Evolutionary conservation across 2,329 filamentous ascomycete species (phyloP).

Genomic region (Monosporascus sp.): DNA sequence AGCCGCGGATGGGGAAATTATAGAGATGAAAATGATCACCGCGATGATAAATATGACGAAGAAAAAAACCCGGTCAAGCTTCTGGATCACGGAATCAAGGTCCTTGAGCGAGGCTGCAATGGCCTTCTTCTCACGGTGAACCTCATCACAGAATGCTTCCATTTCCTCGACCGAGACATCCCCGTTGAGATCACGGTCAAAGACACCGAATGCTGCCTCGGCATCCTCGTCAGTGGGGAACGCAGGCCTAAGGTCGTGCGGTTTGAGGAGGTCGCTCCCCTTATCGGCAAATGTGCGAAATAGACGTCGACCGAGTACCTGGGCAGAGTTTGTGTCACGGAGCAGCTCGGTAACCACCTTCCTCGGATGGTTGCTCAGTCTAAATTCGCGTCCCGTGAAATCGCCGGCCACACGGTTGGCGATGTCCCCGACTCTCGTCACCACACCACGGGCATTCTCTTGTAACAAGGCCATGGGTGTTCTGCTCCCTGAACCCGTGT

Average conservation of each 20-base stretch:
- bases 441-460: conserved; percentile 67
- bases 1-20: conserved; percentile 86
- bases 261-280: conserved; percentile 68
- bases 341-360: conserved; percentile 80
- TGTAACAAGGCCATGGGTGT: conserved; percentile 73
- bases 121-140: conserved; percentile 89
- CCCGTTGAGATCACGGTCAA: conserved; percentile 94
- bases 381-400: conserved; percentile 73
- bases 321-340: conserved; percentile 65
- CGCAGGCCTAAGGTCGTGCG: conserved; percentile 71
- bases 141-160: conserved; percentile 88
- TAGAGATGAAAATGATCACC: conserved; percentile 79
- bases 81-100: conserved; percentile 85
- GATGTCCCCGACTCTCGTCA: conserved; percentile 78
- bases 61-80: conserved; percentile 83
- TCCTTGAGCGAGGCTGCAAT: conserved; percentile 94
- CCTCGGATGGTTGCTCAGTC: conserved; percentile 66
- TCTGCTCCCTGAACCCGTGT: conserved; percentile 52
- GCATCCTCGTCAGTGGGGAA: conserved; percentile 83
- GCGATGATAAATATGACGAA: conserved; percentile 79
- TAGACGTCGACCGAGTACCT: conserved; percentile 79
- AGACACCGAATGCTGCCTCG: conserved; percentile 83
- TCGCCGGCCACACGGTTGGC: conserved; percentile 77
- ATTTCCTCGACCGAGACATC: conserved; percentile 95
- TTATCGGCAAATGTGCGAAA: conserved; percentile 80